A percentile compares a stretch with the other conserved stretches of the same genome.
phyloP scores from a whole-genome alignment of 225 moss, liverwort and hornwort genomes.

The Marchantia paleacea region DNA sequence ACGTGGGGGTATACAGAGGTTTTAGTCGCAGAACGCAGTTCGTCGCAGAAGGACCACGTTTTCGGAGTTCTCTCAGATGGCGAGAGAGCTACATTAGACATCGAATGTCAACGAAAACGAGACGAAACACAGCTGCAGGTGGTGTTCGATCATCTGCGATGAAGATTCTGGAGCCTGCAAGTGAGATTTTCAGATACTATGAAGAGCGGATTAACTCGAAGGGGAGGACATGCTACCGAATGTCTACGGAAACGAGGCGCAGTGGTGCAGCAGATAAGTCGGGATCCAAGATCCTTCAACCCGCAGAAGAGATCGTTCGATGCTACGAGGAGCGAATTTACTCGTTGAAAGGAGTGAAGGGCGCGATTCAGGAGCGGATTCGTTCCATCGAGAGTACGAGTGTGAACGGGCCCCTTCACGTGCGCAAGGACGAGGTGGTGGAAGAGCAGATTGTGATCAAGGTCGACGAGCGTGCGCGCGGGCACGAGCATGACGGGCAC shows the following conservation, averaged over 20 bases:
- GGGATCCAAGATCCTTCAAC: slow-evolving; percentile 13
- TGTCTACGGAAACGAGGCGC: slow-evolving; percentile 4
- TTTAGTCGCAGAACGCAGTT: not conserved
- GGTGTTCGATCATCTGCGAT: slow-evolving; percentile 18
- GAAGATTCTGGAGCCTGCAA: slow-evolving; percentile 28
- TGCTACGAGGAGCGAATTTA: slow-evolving; percentile 20
- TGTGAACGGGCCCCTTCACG: not conserved
- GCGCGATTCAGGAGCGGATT: slow-evolving; percentile 8
- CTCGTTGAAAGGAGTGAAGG: slow-evolving; percentile 18
- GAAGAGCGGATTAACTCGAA: slow-evolving; percentile 17
- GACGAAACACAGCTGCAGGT: slow-evolving; percentile 17
- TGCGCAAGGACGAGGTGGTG: slow-evolving; percentile 2
- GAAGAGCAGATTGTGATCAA: not conserved
- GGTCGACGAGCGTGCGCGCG: not conserved
- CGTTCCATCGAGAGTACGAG: not conserved
- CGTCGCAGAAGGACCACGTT: not conserved
- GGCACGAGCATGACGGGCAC: not conserved
- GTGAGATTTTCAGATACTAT: slow-evolving; percentile 16
- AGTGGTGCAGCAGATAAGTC: slow-evolving; percentile 10
- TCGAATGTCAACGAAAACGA: not conserved
- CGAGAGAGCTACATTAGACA: slow-evolving; percentile 8
- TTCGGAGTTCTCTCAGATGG: slow-evolving; percentile 13
- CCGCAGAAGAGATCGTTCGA: slow-evolving; percentile 21
- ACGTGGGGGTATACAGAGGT: slow-evolving; percentile 13
- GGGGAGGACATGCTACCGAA: slow-evolving; percentile 17